phyloP scores from a whole-genome alignment of 495 filamentous ascomycete species.

The Trichoderma asperelloides region DNA sequence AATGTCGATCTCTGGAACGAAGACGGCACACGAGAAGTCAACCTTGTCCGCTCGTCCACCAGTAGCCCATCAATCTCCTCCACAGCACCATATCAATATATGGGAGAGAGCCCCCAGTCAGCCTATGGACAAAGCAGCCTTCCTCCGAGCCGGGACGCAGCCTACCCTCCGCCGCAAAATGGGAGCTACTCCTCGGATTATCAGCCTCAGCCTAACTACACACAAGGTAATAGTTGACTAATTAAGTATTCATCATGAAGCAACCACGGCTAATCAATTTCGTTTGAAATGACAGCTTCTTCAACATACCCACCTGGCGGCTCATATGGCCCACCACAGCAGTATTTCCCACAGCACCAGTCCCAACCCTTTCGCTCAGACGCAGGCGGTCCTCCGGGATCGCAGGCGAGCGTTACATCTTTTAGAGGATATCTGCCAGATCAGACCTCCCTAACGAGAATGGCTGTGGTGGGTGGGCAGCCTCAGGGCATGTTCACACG shows the following conservation, averaged over 20 bases:
- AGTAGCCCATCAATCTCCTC: conserved; percentile 84
- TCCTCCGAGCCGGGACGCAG: background rate
- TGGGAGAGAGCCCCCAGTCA: background rate
- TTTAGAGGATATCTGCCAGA: background rate
- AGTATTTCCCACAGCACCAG: conserved; percentile 21
- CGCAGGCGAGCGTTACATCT: background rate
- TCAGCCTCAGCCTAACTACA: background rate
- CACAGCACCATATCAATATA: conserved; percentile 38
- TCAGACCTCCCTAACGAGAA: conserved; percentile 22
- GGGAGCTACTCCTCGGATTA: background rate
- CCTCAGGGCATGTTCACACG: conserved; percentile 89
- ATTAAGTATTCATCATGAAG: background rate
- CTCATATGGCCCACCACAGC: conserved; percentile 20
- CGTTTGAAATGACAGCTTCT: background rate
- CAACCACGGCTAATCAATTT: background rate
- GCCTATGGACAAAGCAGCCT: background rate
- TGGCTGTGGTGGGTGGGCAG: conserved; percentile 28
- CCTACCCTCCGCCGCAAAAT: background rate
- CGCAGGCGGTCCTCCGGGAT: conserved; percentile 18
- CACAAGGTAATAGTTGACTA: background rate
- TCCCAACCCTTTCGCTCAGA: conserved; percentile 12
- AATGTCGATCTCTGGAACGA: conserved; percentile 89
- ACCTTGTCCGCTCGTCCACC: conserved; percentile 63
- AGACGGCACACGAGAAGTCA: conserved; percentile 80
- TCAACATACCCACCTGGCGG: background rate